Conservation (phyloP, 352 stramenopile genomes). For the Phytophthora crassamura region DNA sequence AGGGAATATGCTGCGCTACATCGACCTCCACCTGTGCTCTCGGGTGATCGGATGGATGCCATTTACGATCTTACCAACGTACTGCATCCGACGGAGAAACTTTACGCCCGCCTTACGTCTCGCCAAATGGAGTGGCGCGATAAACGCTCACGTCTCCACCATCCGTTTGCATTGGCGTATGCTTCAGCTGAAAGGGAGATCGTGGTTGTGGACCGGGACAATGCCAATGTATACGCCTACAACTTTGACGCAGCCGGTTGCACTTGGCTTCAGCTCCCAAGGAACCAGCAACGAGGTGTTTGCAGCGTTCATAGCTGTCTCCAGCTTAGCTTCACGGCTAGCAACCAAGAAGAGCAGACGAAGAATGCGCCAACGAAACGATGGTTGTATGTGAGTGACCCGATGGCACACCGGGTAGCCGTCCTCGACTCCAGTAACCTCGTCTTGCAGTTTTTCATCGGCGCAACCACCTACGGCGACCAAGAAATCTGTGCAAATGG, state of each 20-base stretch:
- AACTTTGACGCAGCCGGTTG: constrained; percentile 55
- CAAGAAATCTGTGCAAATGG: constrained; percentile 54
- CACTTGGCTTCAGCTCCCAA: constrained; percentile 43
- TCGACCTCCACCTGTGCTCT: constrained; percentile 24
- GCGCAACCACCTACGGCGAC: constrained; percentile 63
- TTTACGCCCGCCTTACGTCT: constrained; percentile 48
- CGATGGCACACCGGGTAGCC: constrained; percentile 57
- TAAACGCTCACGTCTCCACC: constrained; percentile 49
- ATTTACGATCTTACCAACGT: constrained; percentile 46
- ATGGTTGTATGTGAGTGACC: constrained; percentile 60
- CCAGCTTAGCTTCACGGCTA: constrained; percentile 23
- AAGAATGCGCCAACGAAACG: constrained; percentile 6
- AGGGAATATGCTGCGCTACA: constrained; percentile 42
- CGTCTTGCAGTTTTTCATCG: constrained; percentile 51
- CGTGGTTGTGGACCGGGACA: constrained; percentile 59
- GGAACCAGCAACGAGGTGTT: constrained; percentile 19
- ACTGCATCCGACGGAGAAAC: constrained; percentile 48
- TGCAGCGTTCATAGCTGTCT: constrained; percentile 44
- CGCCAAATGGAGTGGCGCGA: constrained; percentile 38
- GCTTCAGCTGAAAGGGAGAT: constrained; percentile 45
- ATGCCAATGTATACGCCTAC: constrained; percentile 56
- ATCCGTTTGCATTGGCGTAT: constrained; percentile 49
- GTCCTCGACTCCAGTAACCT: constrained; percentile 37
- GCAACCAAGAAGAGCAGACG: constrained; percentile 9
- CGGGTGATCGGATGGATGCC: constrained; percentile 31